Evolutionary conservation across 257 asterid species (phyloP).

Genomic region (Hygrophila difformis): DNA sequence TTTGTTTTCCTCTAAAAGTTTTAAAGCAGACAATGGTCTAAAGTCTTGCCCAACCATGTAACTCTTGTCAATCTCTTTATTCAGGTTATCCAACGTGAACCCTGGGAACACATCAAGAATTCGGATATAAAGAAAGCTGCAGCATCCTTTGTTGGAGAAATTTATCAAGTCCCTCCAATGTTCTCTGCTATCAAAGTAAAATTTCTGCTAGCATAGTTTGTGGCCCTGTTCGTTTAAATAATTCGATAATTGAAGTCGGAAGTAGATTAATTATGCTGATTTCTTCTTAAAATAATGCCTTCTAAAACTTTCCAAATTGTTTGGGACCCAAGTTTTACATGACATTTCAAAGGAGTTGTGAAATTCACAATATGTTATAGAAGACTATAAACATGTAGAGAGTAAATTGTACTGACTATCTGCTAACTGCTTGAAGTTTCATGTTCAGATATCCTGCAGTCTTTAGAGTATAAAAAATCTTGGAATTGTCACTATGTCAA

Average conservation of each 20-base stretch:
- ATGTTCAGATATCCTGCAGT: background rate
- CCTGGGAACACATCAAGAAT: slow-evolving; percentile 94
- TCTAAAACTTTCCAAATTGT: no score
- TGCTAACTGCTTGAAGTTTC: background rate
- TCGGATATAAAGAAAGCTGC: slow-evolving; percentile 75
- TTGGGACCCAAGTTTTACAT: no score
- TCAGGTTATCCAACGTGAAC: slow-evolving; percentile 81
- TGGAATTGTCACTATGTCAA: background rate
- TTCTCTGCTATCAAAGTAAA: slow-evolving; percentile 98
- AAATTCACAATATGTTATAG: no score
- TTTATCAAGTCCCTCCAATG: slow-evolving; percentile 99
- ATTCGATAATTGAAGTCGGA: no score
- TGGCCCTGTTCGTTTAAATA: slow-evolving; percentile 3
- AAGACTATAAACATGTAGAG: no score
- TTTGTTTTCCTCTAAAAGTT: background rate
- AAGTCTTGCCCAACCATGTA: background rate
- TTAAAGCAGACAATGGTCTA: background rate
- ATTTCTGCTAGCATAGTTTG: slow-evolving; percentile 2
- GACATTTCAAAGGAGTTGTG: no score
- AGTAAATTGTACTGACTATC: background rate
- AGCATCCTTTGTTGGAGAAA: slow-evolving; percentile 77
- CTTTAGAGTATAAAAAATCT: background rate
- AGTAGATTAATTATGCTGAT: no score
- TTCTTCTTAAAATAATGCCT: no score
- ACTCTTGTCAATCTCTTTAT: slow-evolving; percentile 13